Conservation (phyloP, 2,329 filamentous ascomycete species). For the Ceratocystis cubensis region DNA sequence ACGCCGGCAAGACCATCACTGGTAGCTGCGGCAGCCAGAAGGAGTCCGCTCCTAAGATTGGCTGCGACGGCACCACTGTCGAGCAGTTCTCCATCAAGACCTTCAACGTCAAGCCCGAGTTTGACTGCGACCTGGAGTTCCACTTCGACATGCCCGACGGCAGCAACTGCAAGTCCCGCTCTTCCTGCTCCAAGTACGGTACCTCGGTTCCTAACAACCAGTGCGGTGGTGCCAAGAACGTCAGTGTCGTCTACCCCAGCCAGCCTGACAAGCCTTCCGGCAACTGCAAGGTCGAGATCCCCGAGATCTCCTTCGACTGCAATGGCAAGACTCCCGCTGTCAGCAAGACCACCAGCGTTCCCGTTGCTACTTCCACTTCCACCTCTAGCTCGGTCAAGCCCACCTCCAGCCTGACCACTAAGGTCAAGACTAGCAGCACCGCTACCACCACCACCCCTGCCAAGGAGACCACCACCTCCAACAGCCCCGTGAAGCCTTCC, state of each 20-base stretch:
- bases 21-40: slow-evolving; percentile 39
- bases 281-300: slow-evolving; percentile 59
- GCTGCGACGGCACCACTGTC: slow-evolving; percentile 34
- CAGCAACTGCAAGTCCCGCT: slow-evolving; percentile 65
- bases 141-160: slow-evolving; percentile 79
- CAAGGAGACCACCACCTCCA: slow-evolving; percentile 21
- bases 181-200: slow-evolving; percentile 53
- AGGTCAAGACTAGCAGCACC: slow-evolving; percentile 13
- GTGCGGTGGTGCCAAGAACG: slow-evolving; percentile 80
- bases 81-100: slow-evolving; percentile 61
- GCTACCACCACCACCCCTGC: slow-evolving; percentile 1
- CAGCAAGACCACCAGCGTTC: slow-evolving; percentile 8
- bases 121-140: slow-evolving; percentile 70
- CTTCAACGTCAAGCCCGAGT: slow-evolving; percentile 60
- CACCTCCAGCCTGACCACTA: slow-evolving; percentile 21
- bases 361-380: slow-evolving; percentile 19
- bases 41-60: slow-evolving; percentile 45
- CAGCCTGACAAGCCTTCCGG: slow-evolving; percentile 44
- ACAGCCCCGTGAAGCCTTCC: slow-evolving; percentile 23
- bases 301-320: slow-evolving; percentile 66
- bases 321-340: slow-evolving; percentile 24
- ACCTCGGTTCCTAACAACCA: slow-evolving; percentile 68
- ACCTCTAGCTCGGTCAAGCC: slow-evolving; percentile 23
- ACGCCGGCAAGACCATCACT: slow-evolving; percentile 48
- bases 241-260: slow-evolving; percentile 55